Evolutionary conservation across 2,329 filamentous ascomycete species (phyloP).

Genomic region (Neonectria hederae): DNA sequence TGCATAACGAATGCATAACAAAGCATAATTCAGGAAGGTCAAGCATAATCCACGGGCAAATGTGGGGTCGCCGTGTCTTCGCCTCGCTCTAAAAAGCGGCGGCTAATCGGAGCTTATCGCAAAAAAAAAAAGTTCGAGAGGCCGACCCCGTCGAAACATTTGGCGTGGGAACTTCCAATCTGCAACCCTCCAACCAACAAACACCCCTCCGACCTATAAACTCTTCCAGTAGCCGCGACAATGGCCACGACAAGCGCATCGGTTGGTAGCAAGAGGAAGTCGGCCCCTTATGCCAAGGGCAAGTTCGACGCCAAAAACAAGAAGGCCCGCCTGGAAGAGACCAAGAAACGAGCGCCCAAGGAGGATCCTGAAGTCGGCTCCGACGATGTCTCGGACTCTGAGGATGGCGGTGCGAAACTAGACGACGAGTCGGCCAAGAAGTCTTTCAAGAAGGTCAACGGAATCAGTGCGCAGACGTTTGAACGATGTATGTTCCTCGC

Average conservation of each 20-base stretch:
- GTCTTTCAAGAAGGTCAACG: constrained; percentile 44
- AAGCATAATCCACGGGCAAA: not conserved
- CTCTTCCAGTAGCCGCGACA: constrained; percentile 27
- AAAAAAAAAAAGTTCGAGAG: constrained; percentile 41
- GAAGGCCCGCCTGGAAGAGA: constrained; percentile 59
- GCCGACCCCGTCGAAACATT: constrained; percentile 9
- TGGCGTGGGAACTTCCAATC: constrained; percentile 37
- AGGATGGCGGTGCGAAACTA: constrained; percentile 63
- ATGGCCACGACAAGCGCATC: constrained; percentile 62
- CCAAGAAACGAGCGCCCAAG: constrained; percentile 49
- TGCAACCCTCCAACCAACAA: constrained; percentile 12
- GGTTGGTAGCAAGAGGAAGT: constrained; percentile 67
- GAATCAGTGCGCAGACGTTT: constrained; percentile 50
- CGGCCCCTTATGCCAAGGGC: constrained; percentile 55
- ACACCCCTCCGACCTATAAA: constrained; percentile 19
- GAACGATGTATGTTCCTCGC: constrained; percentile 53
- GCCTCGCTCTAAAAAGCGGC: constrained; percentile 11
- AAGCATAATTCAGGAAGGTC: not conserved
- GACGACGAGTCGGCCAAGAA: constrained; percentile 52
- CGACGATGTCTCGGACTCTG: constrained; percentile 59
- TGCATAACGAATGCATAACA: not conserved
- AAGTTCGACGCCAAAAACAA: constrained; percentile 56
- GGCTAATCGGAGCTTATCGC: constrained; percentile 19
- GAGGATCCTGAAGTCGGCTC: constrained; percentile 55
- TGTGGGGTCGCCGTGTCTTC: constrained; percentile 1